phyloP scores from a whole-genome alignment of 2,329 filamentous ascomycete genomes.

The Penicillium hesseltinei region DNA sequence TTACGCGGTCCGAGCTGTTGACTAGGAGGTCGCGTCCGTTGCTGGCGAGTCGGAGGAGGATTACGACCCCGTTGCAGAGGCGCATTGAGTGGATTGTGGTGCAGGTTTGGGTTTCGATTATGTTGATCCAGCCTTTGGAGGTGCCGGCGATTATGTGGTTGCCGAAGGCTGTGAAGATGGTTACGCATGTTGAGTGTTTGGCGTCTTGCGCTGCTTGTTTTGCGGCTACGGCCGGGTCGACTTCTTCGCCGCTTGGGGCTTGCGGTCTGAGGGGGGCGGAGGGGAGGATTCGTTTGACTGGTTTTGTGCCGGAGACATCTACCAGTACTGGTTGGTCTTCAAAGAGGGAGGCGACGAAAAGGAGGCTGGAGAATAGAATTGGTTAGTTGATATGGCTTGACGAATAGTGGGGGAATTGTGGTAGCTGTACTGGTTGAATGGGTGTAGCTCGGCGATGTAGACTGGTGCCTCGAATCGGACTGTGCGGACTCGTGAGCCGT shows the following conservation, averaged over 20 bases:
- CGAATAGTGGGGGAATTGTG: neutral
- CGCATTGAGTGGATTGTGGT: constrained; percentile 87
- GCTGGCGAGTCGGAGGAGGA: constrained; percentile 76
- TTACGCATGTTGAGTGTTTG: constrained; percentile 91
- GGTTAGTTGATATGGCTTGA: neutral
- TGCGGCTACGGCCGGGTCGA: constrained; percentile 59
- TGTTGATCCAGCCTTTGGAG: constrained; percentile 93
- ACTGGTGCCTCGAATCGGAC: constrained; percentile 90
- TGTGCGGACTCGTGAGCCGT: constrained; percentile 70
- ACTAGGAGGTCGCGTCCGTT: constrained; percentile 86
- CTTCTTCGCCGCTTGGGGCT: constrained; percentile 63
- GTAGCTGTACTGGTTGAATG: constrained; percentile 74
- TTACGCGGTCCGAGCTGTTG: constrained; percentile 92
- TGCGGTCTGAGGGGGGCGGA: constrained; percentile 76
- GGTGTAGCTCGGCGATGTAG: constrained; percentile 94
- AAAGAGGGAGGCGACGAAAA: constrained; percentile 88
- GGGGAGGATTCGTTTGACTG: constrained; percentile 73
- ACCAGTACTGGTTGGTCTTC: constrained; percentile 90
- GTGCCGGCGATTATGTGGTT: constrained; percentile 90
- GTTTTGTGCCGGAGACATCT: constrained; percentile 68
- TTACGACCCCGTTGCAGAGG: constrained; percentile 82
- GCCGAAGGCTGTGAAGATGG: constrained; percentile 80
- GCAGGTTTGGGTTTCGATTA: constrained; percentile 78
- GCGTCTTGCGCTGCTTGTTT: constrained; percentile 89
- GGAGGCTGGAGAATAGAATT: constrained; percentile 54